Evolutionary conservation across 257 asterid genomes (phyloP), one percentile per base, ranked within the genome.

Genomic region (Penstemon eatonii): DNA sequence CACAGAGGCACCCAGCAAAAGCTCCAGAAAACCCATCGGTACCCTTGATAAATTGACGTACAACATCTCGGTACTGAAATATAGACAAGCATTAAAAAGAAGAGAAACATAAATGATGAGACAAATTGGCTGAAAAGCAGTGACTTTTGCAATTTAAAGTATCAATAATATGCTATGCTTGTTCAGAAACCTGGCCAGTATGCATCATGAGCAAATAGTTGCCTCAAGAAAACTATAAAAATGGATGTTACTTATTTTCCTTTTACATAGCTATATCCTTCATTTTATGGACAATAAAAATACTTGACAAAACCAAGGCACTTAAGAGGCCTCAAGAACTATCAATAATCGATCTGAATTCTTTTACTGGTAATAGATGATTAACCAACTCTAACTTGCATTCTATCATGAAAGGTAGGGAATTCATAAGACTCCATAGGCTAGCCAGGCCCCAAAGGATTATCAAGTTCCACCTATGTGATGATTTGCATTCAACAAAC

Each of bases 1-100:
- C 99, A 82, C 99, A 94, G 52, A 94, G 90, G 72, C 96, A 89
- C 74, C 85, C 92, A 43, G 99, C 99, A 70, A 94, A 86, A 63
- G 99, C 96, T 68, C 97, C 99, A 47, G 99, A 76, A 83, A 94
- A 94, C 39, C 96, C 96, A 87, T 94, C 89, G 0, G 97, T 94
- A 64, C 99, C 99, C 77, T 94, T 94, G 72, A 94, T 89, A 82
- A 91, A 94, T 84, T 84, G 99, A 66, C 99, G 79, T 63, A 87
- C 95, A 33, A 77, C 81, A 78, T 94, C 97, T 33, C 99, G 97
- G 81, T 87, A 94, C 99, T 94, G 86, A 73, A 81, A 83, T 18
- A 13, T 18, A 71, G 6, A 46, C 11, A 63, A 68, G 18, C 4
- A 19, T 9, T 8, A 19, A 46, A 71, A 47, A 19, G 56, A 25